Conservation (phyloP, 306 rosid genomes). For the Rosa persica region DNA sequence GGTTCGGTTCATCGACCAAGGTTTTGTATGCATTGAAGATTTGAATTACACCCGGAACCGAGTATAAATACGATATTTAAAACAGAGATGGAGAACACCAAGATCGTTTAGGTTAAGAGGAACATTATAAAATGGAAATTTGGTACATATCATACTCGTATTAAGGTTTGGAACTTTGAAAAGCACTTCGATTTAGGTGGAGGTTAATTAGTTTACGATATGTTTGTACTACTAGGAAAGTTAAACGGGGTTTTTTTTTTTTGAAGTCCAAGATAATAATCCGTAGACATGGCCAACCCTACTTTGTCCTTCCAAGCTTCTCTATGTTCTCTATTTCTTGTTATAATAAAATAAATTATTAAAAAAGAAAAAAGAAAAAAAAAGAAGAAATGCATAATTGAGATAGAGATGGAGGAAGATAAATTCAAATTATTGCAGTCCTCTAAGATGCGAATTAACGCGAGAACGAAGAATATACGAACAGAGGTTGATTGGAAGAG, state of each 20-base stretch:
- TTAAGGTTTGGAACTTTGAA: conserved; percentile 24
- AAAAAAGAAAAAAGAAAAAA: no score
- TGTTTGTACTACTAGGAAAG: conserved; percentile 10
- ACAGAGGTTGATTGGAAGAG: background rate
- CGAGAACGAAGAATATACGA: background rate
- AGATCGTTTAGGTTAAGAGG: conserved; percentile 5
- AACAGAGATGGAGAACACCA: conserved; percentile 14
- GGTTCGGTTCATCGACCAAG: conserved; percentile 34
- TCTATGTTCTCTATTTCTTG: background rate
- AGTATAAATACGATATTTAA: background rate
- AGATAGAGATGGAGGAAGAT: background rate
- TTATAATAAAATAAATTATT: background rate
- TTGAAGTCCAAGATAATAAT: conserved; percentile 10
- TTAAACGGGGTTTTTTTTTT: conserved; percentile 12
- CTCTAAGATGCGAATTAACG: background rate
- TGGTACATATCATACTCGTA: conserved; percentile 7
- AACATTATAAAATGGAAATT: background rate
- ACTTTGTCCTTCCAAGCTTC: background rate
- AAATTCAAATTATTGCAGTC: background rate
- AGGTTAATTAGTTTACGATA: background rate
- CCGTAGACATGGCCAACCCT: conserved; percentile 7
- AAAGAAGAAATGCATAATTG: background rate
- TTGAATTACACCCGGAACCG: conserved; percentile 3
- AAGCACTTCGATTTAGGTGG: conserved; percentile 20
- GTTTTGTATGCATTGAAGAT: conserved; percentile 21